These are phyloP conservation scores for Nicotiana otophora DNA, from an alignment of 257 asterid species.

Conservation along the genomic window DNA sequence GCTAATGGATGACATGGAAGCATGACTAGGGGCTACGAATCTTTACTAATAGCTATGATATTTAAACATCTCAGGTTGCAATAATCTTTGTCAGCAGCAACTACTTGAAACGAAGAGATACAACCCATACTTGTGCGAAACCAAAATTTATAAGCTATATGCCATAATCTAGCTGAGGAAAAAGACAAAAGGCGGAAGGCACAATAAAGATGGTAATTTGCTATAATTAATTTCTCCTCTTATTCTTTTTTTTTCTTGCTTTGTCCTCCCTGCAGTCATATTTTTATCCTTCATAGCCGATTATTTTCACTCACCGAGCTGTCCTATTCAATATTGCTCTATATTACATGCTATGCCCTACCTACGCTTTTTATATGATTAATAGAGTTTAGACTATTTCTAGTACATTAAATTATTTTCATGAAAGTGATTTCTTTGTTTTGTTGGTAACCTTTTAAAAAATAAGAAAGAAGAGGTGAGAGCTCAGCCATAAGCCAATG, in stretches of 20 bases:
- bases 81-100: not conserved
- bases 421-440: not conserved
- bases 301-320: not conserved
- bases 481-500: not conserved
- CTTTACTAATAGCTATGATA: not conserved
- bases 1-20: not conserved
- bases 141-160: not conserved
- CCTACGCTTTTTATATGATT: not conserved
- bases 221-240: not conserved
- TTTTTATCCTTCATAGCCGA: not conserved
- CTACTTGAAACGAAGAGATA: not conserved
- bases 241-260: not conserved
- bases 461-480: not conserved
- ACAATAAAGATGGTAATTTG: not conserved
- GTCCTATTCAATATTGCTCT: not conserved
- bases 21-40: not conserved
- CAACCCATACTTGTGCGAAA: not conserved
- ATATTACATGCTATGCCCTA: not conserved
- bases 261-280: not conserved
- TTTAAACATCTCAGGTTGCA: not conserved
- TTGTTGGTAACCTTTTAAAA: too few relatives aligned
- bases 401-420: not conserved
- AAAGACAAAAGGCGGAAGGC: not conserved
- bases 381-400: not conserved
- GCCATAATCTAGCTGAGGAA: not conserved